Evolutionary conservation across 208 protist genomes (phyloP).

Genomic region (Leptomonas seymouri): DNA sequence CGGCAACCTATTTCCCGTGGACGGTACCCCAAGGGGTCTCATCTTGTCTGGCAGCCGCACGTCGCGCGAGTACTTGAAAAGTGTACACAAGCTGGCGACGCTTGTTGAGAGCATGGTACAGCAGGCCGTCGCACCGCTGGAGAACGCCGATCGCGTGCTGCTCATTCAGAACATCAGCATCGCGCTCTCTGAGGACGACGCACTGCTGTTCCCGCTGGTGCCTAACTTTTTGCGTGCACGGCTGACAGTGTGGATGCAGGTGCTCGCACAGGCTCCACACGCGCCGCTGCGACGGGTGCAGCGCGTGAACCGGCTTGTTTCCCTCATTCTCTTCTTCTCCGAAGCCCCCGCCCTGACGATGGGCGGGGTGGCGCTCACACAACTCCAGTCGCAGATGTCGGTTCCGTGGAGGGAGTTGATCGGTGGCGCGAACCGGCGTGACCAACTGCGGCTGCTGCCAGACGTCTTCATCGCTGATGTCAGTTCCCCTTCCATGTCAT

Average conservation of each 20-base stretch:
- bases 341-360: conserved; percentile 35
- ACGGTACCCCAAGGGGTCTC: conserved; percentile 10
- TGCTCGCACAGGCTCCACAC: conserved; percentile 31
- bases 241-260: conserved; percentile 47
- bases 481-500: not conserved
- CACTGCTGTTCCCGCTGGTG: conserved; percentile 57
- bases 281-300: conserved; percentile 38
- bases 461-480: conserved; percentile 3
- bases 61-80: conserved; percentile 52
- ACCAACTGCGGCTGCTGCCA: conserved; percentile 32
- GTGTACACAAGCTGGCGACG: conserved; percentile 29
- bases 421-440: conserved; percentile 24
- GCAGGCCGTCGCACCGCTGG: conserved; percentile 14
- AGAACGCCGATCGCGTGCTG: conserved; percentile 29
- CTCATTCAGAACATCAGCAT: conserved; percentile 41
- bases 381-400: conserved; percentile 25
- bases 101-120: conserved; percentile 21
- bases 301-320: conserved; percentile 44
- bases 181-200: conserved; percentile 55
- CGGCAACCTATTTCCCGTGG: conserved; percentile 52
- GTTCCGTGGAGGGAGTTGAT: conserved; percentile 47
- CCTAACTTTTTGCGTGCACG: conserved; percentile 40
- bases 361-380: conserved; percentile 29
- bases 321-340: conserved; percentile 62
- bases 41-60: conserved; percentile 49